Evolutionary conservation across 805 yeast genomes (phyloP), one percentile per base, ranked within the genome.

Genomic region (Crinitomyces ghanaensis): DNA sequence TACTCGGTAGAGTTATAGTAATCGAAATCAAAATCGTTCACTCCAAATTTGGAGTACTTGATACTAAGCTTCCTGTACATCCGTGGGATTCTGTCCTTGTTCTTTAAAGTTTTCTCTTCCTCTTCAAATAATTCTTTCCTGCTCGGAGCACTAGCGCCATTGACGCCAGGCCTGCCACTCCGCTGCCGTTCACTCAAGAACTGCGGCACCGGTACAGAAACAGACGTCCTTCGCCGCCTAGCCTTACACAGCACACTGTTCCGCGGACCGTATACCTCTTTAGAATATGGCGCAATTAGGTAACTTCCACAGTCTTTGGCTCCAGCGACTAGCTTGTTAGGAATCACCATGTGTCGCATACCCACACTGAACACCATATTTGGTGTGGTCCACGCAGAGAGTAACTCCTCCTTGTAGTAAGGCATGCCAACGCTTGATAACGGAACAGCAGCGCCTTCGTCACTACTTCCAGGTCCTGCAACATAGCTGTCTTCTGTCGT

Each of bases 1-100:
- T 63, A 77, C 1, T 49, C 40, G 0, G 96, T 80, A 25, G 65
- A 64, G 51, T 88, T 88, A 61, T 79, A 88, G 46, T 75, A 78
- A 34, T 71, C 76, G 52, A 91, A 88, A 58, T 88, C 95, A 57
- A 91, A 91, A 54, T 85, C 95, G 45, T 79, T 84, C 19, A 91
- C 85, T 18, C 98, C 98, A 55, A 84, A 88, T 46, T 72, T 77
- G 36, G 93, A 80, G 54, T 86, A 88, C 26, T 77, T 69, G 34
- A 88, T 81, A 39, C 77, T 80, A 29, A 83, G 62, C 45, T 75
- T 72, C 26, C 74, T 63, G 58, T 78, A 88, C 22, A 86, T 80
- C 33, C 77, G 76, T 1, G 95, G 95, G 1, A 74, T 64, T 22
- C 57, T 50, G 15, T 28, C 7, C 12, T 30, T 30, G 6, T n/a